Conservation (phyloP, 2,329 filamentous ascomycete species). For the Arthroderma sp. region DNA sequence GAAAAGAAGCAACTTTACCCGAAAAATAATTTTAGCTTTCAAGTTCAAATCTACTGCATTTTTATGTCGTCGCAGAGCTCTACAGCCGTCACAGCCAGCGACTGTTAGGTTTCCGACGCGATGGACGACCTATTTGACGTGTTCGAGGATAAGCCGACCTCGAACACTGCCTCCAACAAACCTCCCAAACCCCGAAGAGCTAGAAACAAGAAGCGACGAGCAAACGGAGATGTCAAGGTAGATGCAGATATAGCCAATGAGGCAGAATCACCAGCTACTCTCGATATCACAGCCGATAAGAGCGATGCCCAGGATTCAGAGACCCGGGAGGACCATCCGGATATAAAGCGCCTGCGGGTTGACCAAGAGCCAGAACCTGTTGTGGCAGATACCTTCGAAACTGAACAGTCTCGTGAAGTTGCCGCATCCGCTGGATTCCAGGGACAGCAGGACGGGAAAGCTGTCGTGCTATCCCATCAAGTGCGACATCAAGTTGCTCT, state of each 20-base stretch:
- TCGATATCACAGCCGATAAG: constrained; percentile 13
- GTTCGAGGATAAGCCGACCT: constrained; percentile 55
- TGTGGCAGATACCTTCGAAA: constrained; percentile 87
- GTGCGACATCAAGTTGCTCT: constrained; percentile 96
- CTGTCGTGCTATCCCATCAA: constrained; percentile 84
- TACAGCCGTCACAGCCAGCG: neutral
- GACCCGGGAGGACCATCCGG: constrained; percentile 28
- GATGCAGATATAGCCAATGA: constrained; percentile 22
- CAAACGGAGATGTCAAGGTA: constrained; percentile 62
- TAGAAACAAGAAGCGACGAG: constrained; percentile 73
- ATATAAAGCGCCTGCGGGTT: constrained; percentile 37
- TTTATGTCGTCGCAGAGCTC: neutral
- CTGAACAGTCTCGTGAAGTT: constrained; percentile 83
- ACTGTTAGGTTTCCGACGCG: constrained; percentile 10
- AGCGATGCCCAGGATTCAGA: constrained; percentile 12
- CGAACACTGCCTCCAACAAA: constrained; percentile 21
- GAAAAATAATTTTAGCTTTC: neutral
- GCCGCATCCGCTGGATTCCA: constrained; percentile 62
- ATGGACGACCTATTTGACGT: constrained; percentile 78
- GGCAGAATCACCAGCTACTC: constrained; percentile 17
- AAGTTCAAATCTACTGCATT: neutral
- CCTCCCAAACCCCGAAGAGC: constrained; percentile 39
- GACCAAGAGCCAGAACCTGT: constrained; percentile 62
- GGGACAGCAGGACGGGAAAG: constrained; percentile 46
- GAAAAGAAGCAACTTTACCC: neutral